These are phyloP conservation scores for Eruca vesicaria DNA, from an alignment of 441 rosid genomes.

Conservation along the genomic window DNA sequence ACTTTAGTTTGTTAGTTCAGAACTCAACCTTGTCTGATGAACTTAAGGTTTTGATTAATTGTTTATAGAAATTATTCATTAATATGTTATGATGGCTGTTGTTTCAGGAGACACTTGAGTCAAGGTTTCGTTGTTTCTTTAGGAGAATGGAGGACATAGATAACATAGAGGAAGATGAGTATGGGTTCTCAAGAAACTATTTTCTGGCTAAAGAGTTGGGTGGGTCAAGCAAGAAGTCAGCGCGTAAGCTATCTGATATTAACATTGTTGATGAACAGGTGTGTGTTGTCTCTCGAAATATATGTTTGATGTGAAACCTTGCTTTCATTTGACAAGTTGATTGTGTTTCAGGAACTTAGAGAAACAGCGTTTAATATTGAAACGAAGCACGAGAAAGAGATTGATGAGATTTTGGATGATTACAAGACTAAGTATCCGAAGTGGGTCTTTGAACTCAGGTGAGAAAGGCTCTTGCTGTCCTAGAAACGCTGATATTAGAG, in stretches of 20 bases:
- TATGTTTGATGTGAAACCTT: background rate
- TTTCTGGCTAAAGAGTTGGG: constrained; percentile 78
- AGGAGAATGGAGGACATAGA: constrained; percentile 42
- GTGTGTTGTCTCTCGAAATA: background rate
- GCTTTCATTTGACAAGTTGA: background rate
- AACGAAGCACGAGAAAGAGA: constrained; percentile 70
- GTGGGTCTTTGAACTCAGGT: constrained; percentile 88
- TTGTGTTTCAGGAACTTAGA: constrained; percentile 60
- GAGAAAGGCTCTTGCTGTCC: background rate
- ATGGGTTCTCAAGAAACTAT: constrained; percentile 84
- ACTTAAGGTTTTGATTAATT: background rate
- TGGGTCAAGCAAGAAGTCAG: constrained; percentile 61
- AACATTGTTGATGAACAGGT: constrained; percentile 83
- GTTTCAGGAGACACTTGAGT: background rate
- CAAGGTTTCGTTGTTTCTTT: background rate
- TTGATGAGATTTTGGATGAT: constrained; percentile 46
- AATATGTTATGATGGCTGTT: background rate
- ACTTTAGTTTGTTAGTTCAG: background rate
- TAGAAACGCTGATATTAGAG: background rate
- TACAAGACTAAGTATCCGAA: constrained; percentile 62
- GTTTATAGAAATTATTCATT: background rate
- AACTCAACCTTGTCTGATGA: background rate
- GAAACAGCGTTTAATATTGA: constrained; percentile 52
- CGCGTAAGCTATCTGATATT: constrained; percentile 69
- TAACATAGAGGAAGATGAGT: constrained; percentile 62